These are phyloP conservation scores for Rhizophora mangle DNA, from an alignment of 345 rosid genomes.

Conservation along the genomic window DNA sequence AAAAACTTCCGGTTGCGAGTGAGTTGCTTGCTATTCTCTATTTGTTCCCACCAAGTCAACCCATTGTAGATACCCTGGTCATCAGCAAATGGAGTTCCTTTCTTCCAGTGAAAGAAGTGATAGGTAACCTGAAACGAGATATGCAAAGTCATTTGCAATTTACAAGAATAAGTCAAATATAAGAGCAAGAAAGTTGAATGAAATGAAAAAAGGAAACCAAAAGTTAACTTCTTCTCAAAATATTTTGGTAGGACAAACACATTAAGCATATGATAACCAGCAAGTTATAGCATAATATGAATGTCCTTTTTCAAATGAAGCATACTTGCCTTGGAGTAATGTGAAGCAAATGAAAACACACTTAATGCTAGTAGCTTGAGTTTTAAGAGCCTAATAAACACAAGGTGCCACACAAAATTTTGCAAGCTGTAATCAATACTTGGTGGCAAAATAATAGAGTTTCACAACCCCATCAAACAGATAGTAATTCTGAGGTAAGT, in stretches of 20 bases:
- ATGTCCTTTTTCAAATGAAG: background rate
- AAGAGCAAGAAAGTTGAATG: background rate
- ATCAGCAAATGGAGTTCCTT: constrained; percentile 95
- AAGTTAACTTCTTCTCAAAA: background rate
- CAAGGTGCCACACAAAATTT: no score
- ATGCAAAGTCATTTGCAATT: background rate
- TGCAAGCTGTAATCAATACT: no score
- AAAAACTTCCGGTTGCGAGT: constrained; percentile 93
- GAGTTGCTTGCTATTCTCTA: constrained; percentile 90
- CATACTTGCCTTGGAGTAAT: background rate
- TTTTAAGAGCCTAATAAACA: background rate
- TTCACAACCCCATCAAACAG: background rate
- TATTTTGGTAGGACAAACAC: background rate
- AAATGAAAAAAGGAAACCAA: background rate
- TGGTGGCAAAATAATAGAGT: background rate
- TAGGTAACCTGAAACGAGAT: constrained; percentile 65
- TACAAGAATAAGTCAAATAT: background rate
- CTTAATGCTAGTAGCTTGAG: background rate
- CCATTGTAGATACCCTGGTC: constrained; percentile 95
- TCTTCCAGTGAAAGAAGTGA: constrained; percentile 98
- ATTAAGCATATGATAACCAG: background rate
- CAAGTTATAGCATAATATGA: background rate
- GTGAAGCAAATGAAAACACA: constrained; percentile 1
- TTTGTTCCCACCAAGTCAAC: constrained; percentile 99
- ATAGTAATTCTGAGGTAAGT: background rate